phyloP scores from a whole-genome alignment of 2,329 filamentous ascomycete genomes.

The Xylaria arbuscula region DNA sequence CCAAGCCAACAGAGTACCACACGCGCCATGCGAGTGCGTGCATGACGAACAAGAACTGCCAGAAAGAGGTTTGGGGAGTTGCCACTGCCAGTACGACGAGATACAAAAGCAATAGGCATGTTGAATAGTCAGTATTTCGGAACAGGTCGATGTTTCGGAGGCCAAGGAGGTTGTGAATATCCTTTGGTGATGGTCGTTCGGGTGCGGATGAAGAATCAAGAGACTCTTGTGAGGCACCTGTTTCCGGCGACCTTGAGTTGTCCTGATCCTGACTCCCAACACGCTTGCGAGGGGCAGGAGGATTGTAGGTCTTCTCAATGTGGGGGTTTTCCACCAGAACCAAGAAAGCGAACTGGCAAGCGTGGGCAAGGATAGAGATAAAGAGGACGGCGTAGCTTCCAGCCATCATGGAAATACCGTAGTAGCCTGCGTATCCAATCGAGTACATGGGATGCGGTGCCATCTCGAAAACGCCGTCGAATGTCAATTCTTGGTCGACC shows the following conservation, averaged over 20 bases:
- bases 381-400: slow-evolving; percentile 97
- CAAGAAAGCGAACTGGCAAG: slow-evolving; percentile 93
- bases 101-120: slow-evolving; percentile 80
- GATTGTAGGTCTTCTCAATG: slow-evolving; percentile 97
- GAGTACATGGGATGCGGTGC: slow-evolving; percentile 99
- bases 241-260: slow-evolving; percentile 33
- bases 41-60: slow-evolving; percentile 81
- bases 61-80: slow-evolving; percentile 80
- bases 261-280: slow-evolving; percentile 45
- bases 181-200: slow-evolving; percentile 62
- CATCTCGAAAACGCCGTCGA: slow-evolving; percentile 99
- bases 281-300: slow-evolving; percentile 78
- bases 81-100: slow-evolving; percentile 77
- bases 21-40: slow-evolving; percentile 87
- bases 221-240: slow-evolving; percentile 37
- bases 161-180: slow-evolving; percentile 86
- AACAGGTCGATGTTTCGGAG: slow-evolving; percentile 87
- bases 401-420: slow-evolving; percentile 97
- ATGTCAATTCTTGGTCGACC: slow-evolving; percentile 96
- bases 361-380: slow-evolving; percentile 94
- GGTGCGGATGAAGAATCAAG: slow-evolving; percentile 39
- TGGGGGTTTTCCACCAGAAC: slow-evolving; percentile 94
- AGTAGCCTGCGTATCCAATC: slow-evolving; percentile 96
- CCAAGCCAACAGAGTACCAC: slow-evolving; percentile 92
- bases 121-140: slow-evolving; percentile 84